phyloP scores from a whole-genome alignment of 1,284 basidiomycete species.

The Ganoderma sinense region DNA sequence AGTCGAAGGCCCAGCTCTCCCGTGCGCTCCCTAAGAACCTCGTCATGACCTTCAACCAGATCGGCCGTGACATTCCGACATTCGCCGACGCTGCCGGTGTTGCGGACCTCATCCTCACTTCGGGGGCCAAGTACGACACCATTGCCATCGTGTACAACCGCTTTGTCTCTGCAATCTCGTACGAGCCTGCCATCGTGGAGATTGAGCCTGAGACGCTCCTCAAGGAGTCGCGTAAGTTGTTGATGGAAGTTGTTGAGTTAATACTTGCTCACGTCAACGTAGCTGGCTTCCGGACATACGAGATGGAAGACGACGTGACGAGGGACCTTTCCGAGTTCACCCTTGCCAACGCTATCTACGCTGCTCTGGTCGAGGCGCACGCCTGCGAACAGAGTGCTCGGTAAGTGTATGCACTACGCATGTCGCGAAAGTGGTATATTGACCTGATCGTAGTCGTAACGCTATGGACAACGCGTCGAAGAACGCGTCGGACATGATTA shows the following conservation, averaged over 20 bases:
- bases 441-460: constrained; percentile 70
- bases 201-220: constrained; percentile 86
- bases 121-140: constrained; percentile 88
- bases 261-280: constrained; percentile 7
- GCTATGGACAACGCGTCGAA: constrained; percentile 99
- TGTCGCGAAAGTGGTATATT: not conserved
- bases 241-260: not conserved
- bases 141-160: constrained; percentile 94
- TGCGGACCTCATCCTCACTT: constrained; percentile 91
- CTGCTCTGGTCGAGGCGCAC: constrained; percentile 94
- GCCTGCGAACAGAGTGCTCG: constrained; percentile 94
- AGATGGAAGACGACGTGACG: constrained; percentile 95
- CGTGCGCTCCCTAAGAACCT: constrained; percentile 77
- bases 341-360: constrained; percentile 96
- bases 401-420: constrained; percentile 47
- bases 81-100: constrained; percentile 96
- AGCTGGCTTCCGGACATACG: constrained; percentile 92
- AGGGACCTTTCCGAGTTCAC: constrained; percentile 97
- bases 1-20: constrained; percentile 93
- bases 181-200: constrained; percentile 82
- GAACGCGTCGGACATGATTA: constrained; percentile 96
- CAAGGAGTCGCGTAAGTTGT: constrained; percentile 74
- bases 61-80: constrained; percentile 96
- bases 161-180: constrained; percentile 94
- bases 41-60: constrained; percentile 93